Conservation (phyloP, 2,329 filamentous ascomycete species). For the Ciborinia camelliae region DNA sequence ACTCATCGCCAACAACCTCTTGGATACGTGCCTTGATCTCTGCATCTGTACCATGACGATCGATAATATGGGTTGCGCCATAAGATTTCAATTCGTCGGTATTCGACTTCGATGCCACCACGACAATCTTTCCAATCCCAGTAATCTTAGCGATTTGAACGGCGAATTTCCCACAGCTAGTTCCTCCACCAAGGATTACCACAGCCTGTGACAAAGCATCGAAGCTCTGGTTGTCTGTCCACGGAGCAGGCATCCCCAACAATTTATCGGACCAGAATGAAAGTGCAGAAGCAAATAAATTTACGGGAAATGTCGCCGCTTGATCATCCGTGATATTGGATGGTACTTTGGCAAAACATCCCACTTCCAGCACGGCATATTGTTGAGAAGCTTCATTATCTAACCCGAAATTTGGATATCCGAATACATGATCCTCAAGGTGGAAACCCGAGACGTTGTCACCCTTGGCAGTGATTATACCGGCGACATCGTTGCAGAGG, state of each 20-base stretch:
- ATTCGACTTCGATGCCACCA: constrained; percentile 35
- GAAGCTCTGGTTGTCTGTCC: not conserved
- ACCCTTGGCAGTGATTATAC: constrained; percentile 36
- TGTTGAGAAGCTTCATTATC: constrained; percentile 38
- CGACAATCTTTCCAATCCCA: constrained; percentile 41
- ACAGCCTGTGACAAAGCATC: constrained; percentile 22
- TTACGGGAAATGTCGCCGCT: constrained; percentile 40
- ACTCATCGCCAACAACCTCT: constrained; percentile 11
- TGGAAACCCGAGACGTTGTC: constrained; percentile 31
- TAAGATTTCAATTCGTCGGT: constrained; percentile 36
- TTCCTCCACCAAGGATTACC: constrained; percentile 39
- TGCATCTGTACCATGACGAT: constrained; percentile 31
- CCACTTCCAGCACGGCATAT: constrained; percentile 38
- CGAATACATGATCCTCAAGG: constrained; percentile 10
- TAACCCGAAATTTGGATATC: not conserved
- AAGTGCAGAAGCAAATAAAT: constrained; percentile 34
- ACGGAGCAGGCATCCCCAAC: constrained; percentile 15
- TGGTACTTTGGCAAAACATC: constrained; percentile 37
- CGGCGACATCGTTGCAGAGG: constrained; percentile 39
- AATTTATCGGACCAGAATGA: not conserved
- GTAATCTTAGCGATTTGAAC: constrained; percentile 38
- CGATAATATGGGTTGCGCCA: constrained; percentile 43
- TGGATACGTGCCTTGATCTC: constrained; percentile 12
- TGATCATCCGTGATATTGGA: constrained; percentile 38
- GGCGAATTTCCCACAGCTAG: constrained; percentile 37